These are phyloP conservation scores for Hibiscus tridactylites DNA, from an alignment of 345 rosid species.

Conservation along the genomic window DNA sequence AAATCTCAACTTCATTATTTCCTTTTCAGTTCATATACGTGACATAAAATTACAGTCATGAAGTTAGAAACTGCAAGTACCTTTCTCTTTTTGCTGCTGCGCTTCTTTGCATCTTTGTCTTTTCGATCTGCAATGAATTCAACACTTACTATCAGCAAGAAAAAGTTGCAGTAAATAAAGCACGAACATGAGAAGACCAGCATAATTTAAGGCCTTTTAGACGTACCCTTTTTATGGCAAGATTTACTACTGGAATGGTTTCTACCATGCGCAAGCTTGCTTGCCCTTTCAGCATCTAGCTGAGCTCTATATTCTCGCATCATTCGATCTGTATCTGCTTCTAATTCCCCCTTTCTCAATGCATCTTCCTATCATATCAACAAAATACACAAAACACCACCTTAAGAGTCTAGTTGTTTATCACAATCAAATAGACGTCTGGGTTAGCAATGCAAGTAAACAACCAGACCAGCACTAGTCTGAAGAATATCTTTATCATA, in stretches of 20 bases:
- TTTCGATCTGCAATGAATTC: conserved; percentile 57
- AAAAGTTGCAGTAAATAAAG: neutral
- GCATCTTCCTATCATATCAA: conserved; percentile 73
- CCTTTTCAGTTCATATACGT: neutral
- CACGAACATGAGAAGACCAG: conserved; percentile 2
- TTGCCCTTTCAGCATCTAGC: conserved; percentile 92
- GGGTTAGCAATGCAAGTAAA: neutral
- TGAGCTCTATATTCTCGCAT: conserved; percentile 98
- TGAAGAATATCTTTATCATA: neutral
- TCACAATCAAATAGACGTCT: conserved; percentile 4
- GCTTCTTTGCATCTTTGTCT: conserved; percentile 75
- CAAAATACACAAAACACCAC: neutral
- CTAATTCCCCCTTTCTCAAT: conserved; percentile 71
- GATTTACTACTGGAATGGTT: conserved; percentile 68
- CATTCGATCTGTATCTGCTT: conserved; percentile 88
- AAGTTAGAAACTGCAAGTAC: conserved; percentile 23
- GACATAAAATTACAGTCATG: neutral
- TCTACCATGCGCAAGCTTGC: conserved; percentile 84
- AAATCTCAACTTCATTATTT: neutral
- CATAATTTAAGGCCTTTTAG: conserved; percentile 3
- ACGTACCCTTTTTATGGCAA: conserved; percentile 43
- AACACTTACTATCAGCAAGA: conserved; percentile 8
- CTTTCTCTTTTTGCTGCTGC: conserved; percentile 79
- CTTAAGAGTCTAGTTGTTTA: neutral
- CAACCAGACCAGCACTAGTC: neutral